Evolutionary conservation across 2,329 filamentous ascomycete species (phyloP), one percentile per base, ranked within the genome.

Genomic region (Monosporascus ibericus): DNA sequence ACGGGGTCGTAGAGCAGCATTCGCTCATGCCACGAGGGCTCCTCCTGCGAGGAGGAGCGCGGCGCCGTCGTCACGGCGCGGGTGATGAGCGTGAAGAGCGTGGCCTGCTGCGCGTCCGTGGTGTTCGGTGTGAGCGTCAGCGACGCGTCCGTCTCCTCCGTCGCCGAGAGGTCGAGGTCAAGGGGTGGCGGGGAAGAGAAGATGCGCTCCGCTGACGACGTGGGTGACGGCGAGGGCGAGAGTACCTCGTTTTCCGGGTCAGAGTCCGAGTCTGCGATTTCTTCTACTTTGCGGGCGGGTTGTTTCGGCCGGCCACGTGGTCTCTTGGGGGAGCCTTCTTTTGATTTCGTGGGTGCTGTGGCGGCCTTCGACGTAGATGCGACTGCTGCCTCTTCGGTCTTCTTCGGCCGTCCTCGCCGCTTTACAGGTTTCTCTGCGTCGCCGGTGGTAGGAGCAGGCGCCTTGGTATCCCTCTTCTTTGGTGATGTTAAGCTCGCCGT

Each of bases 1-100:
- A 99, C 87, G 0, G 92, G 90, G 62, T 97, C 92, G 66, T 95
- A 97, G 66, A 97, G 82, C 6, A 97, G 75, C 47, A 99, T 96
- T 71, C 91, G 95, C 70, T 97, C 90, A 61, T 95, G 79, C 89
- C 92, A 97, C 2, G 82, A 90, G 15, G 82, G 83, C 2, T 77
- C 66, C 6, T 58, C 57, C 1, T 76, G 70, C 57, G 85, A 73
- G 4, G 61, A 73, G 0, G 79, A 75, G 14, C 73, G 74, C 3
- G 81, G 75, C 4, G 76, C 73, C 1, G 72, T 71, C 8, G 63
- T 78, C 9, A 87, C 71, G 1, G 82, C 82, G 39, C 72, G 70
- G 0, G 78, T 80, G 49, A 87, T 84, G 57, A 75, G 68, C 25
- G 63, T 61, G 55, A 84, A 84, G 24, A 84, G 60, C 0, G 62